Base-by-base conservation (phyloP, 257 asterid genomes). In the Solanum bulbocastanum region DNA sequence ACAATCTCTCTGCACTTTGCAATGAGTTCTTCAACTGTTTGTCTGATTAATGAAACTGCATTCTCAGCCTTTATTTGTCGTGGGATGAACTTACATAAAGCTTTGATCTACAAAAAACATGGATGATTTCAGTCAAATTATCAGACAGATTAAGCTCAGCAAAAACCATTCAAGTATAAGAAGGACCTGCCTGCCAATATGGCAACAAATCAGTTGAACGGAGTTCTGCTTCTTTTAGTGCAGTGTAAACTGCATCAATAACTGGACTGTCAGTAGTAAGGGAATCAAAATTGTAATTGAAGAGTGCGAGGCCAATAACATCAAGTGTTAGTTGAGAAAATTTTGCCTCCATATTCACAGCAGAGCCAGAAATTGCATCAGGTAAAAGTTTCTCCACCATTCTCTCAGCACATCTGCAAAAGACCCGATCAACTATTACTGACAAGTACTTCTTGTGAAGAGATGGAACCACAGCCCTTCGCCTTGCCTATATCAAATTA, bases 391-490 rank as follows among this genome's bases (percentile, higher is more conserved):
- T 94, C 92, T 94, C 98, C 62, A 96, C 98, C 92, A 97, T 88
- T 90, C 91, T 93, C 93, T 93, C 95, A 76, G 98, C 98, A 88
- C 98, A 97, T 93, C 94, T 95, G 94, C 96, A 94, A 91, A 97
- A 97, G 91, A 96, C 98, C 93, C 98, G 91, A 87, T 97, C 99
- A 87, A 96, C 98, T 56, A 97, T 95, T 93, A 97, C 91, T 32
- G 99, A 96, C 94, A 97, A 93, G 96, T 95, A 97, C 93, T 93
- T 96, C 98, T 93, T 97, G 98, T 97, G 99, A 93, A 97, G 99
- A 35, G 98, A 97, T 86, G 99, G 99, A 90, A 95, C 98, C 94
- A 97, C 98, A 71, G 99, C 98, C 91, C 98, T 93, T 90, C 99
- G 98, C 94, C 99, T 94, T 90, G 88, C 98, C 98, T 97, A 93